A percentile compares a stretch with the other conserved stretches of the same genome.
Conservation (phyloP, 768 basidiomycete species). For the Kwoniella heveanensis region DNA sequence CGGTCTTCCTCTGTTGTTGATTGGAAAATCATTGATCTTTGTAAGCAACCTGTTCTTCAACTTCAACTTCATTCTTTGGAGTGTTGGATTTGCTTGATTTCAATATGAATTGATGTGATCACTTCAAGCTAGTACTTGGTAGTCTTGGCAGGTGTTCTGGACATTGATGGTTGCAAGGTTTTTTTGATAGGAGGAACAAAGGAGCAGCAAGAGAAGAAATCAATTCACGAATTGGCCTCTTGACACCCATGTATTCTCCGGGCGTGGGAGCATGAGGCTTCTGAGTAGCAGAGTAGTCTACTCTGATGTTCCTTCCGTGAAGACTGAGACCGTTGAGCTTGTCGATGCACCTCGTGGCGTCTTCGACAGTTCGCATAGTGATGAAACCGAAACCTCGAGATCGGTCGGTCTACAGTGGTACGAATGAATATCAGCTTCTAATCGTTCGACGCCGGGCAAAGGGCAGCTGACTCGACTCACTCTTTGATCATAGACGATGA, state of each 20-base stretch:
- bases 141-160: neutral
- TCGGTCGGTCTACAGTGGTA: constrained; percentile 69
- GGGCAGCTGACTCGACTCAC: constrained; percentile 64
- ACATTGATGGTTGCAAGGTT: neutral
- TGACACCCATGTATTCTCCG: constrained; percentile 94
- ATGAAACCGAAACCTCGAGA: constrained; percentile 99
- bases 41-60: constrained; percentile 14
- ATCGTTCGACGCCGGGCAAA: no score
- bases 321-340: constrained; percentile 91
- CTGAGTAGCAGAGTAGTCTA: constrained; percentile 93
- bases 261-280: constrained; percentile 94
- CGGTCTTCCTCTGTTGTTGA: constrained; percentile 29
- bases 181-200: neutral
- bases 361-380: constrained; percentile 84
- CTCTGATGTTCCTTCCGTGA: constrained; percentile 92
- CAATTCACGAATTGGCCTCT: constrained; percentile 39
- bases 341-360: constrained; percentile 81
- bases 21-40: neutral
- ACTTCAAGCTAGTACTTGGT: neutral
- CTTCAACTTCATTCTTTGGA: no score
- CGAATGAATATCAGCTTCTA: neutral
- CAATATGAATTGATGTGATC: neutral
- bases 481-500: constrained; percentile 94
- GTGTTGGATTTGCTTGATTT: neutral
- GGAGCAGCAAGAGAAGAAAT: constrained; percentile 4